Conservation (phyloP, 495 filamentous ascomycete genomes). For the Aspergillus wentii region DNA sequence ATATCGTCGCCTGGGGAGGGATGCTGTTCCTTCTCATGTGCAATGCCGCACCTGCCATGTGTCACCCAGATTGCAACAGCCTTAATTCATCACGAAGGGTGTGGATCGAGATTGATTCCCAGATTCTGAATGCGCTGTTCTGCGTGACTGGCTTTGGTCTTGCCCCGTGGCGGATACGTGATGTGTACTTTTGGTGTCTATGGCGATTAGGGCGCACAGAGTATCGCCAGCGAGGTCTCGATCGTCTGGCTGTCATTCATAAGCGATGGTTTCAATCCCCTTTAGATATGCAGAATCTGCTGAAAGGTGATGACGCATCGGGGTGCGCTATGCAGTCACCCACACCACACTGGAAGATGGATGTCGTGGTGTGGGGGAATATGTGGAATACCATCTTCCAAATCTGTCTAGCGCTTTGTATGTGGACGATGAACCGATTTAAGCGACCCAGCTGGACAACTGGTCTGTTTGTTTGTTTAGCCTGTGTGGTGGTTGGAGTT, state of each 20-base stretch:
- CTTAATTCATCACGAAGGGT: conserved; percentile 67
- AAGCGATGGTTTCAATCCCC: conserved; percentile 62
- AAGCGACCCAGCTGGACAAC: conserved; percentile 69
- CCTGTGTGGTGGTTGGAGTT: conserved; percentile 60
- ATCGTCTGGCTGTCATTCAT: conserved; percentile 60
- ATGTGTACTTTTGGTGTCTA: conserved; percentile 62
- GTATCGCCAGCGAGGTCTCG: conserved; percentile 41
- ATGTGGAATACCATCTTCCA: conserved; percentile 75
- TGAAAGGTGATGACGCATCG: conserved; percentile 60
- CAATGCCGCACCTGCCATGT: conserved; percentile 76
- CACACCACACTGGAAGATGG: conserved; percentile 69
- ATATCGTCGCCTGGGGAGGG: conserved; percentile 80
- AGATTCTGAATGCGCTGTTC: conserved; percentile 80
- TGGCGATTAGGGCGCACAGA: conserved; percentile 53
- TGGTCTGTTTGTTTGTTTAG: conserved; percentile 67
- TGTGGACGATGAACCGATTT: conserved; percentile 74
- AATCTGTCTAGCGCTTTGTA: conserved; percentile 61
- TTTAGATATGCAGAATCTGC: too few relatives aligned
- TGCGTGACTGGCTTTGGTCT: conserved; percentile 83
- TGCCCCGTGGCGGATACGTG: conserved; percentile 79
- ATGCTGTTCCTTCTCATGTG: conserved; percentile 84
- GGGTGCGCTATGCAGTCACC: too few relatives aligned
- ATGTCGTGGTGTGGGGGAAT: conserved; percentile 73
- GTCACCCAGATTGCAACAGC: conserved; percentile 64
- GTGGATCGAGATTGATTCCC: conserved; percentile 83